Evolutionary conservation across 805 yeast genomes (phyloP), one percentile per base, ranked within the genome.

Genomic region (Huiozyma sinensis): DNA sequence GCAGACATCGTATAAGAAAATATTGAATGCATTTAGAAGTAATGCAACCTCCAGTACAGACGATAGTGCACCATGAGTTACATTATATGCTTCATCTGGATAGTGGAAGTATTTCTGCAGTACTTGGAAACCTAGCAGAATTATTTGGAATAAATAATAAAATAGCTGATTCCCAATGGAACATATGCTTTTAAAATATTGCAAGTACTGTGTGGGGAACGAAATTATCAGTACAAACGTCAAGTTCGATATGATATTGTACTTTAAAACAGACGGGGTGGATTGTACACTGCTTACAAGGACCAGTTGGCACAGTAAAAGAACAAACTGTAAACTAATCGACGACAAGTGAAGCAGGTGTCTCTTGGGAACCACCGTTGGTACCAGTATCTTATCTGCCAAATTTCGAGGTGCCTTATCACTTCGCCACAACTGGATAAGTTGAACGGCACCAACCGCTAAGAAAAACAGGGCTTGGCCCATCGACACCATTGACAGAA

Each of bases 1-100:
- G n/a, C 51, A 50, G 24, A 61, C 55, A 49, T 77, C 79, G 42
- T 72, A 49, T 10, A 55, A 33, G n/a, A 69, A 61, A 31, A 74
- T 61, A 1, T 49, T 27, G 0, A 56, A 3, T 0, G 73, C 52
- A 36, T 64, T 64, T 2, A 60, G 1, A 2, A 70, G 42, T 3
- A 64, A 39, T 1, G 65, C 37, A 0, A 56, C 35, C 39, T 70
- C 66, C 4, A 64, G 32, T 1, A 57, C 33, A 8, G 53, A 41
- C 6, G 56, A 54, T 11, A 28, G 33, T 4, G 42, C 35, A 4
- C 58, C 55, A 7, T 50, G 47, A 5, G 59, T 40, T 11, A 59
- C 33, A 31, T 56, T 54, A 36, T 47, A 55, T 12, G 49, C 47
- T 10, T 53, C 51, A 12, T 55, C 49, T 17, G 47, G 47, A 6